Base-by-base conservation (phyloP, 108 stramenopile species). In the Pseudonitzschia delicatissima region DNA sequence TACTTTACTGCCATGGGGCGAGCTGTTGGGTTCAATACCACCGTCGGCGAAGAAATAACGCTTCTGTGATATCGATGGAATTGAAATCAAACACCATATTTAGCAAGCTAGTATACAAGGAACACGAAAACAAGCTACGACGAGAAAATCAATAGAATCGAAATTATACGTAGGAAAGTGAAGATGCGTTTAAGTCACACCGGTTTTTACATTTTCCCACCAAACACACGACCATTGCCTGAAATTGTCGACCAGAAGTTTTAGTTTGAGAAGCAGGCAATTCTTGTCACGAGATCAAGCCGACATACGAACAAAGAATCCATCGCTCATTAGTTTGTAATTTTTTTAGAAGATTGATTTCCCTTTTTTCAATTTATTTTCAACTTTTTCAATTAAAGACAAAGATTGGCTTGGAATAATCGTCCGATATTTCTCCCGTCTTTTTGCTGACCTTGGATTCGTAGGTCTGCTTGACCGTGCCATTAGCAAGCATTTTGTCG, bases 1-100 rank as follows among this genome's bases (percentile, higher is more conserved):
- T 94, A 94, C 52, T 91, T 87, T 53, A 63, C 66, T 29, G 88
- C 77, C 9, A 80, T 94, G 78, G 93, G 93, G 7, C 74, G 84
- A 57, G 84, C 86, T 18, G 79, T 72, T 34, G 87, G 91, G 26
- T 88, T 81, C 62, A 64, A 74, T 11, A 86, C 86, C 9, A 36
- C 73, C 1, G 62, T 83, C 15, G 91, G 82, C n/a, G 78, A 86
- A 74, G 83, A 85, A 48, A 68, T 92, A 23, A 23, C 23, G 3
- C 47, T 2, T 2, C 21, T 48, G n/a, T 48, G 47, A 48, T 48
- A 39, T 39, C 37, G 8, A 39, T 11, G 37, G 11, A 11, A 39
- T 11, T 8, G 8, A 39, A 39, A 39, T 11, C 8, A 39, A 39
- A 39, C 37, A 39, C 37, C 37, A 39, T 39, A 39, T 39, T 39